Evolutionary conservation across 75 land plant genomes (phyloP), one percentile per base, ranked within the genome.

Genomic region (Pinus albicaulis): DNA sequence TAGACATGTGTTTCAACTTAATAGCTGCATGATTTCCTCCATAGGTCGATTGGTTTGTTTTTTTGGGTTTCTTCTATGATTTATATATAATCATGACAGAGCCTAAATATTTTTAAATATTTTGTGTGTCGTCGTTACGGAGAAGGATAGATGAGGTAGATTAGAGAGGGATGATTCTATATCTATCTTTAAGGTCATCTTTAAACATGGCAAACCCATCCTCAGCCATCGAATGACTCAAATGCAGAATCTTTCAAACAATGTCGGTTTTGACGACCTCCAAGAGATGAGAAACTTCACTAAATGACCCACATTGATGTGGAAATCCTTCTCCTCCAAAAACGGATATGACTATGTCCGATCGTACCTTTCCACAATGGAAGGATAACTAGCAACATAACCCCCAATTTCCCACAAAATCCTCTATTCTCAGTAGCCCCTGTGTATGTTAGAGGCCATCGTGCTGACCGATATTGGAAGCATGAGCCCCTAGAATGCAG

Each of bases 391-490:
- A 1, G 87, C 90, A 59, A 91, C 85, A 80, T 76, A 85, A 28
- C 98, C 98, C 28, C 93, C 98, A 75, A 92, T 85, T 58, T 95
- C 98, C 95, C 98, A 95, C 64, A 92, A 60, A 16, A 95, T 75
- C 69, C 98, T 81, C 84, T 92, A 95, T 20, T 90, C 95, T 92
- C 95, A 95, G 75, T 92, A 92, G 24, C 95, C 98, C 41, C 98
- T 81, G 48, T 92, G 76, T 1, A 95, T 82, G 76, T 95, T 93
- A 12, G 98, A 89, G 36, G 93, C 93, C 87, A 88, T 90, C 19
- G 89, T 58, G 79, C 85, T 90, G 44, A 92, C 79, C 0, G 91
- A 87, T 55, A 92, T 93, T 34, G 95, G 95, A 53, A 95, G 89
- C 95, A 92, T 89, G 68, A 95, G 74, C 17, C 84, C 92, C 98